A percentile compares a stretch with the other conserved stretches of the same genome.
Conservation (phyloP, 179 eudicot genomes). For the Silene coronaria region DNA sequence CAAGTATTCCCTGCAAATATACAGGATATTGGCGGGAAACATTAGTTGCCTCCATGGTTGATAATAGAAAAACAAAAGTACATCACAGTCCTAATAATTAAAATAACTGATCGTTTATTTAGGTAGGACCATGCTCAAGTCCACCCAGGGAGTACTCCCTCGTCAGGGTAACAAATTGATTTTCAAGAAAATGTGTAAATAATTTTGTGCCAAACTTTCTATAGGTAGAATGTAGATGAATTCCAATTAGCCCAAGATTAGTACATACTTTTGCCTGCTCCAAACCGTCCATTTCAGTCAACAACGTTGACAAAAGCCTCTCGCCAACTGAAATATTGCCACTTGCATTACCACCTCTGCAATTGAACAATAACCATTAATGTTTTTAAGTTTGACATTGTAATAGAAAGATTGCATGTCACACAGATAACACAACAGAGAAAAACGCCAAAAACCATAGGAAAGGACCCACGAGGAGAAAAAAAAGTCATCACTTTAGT, state of each 20-base stretch:
- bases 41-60: background rate
- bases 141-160: background rate
- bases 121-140: background rate
- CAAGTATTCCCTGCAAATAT: slow-evolving; percentile 74
- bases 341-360: slow-evolving; percentile 74
- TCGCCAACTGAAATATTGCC: slow-evolving; percentile 71
- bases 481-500: too few relatives aligned
- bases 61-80: background rate
- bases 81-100: too few relatives aligned
- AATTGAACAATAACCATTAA: slow-evolving; percentile 10
- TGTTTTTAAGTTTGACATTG: background rate
- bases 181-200: background rate
- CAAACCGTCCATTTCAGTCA: slow-evolving; percentile 96
- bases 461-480: too few relatives aligned
- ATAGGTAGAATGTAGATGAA: background rate
- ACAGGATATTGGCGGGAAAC: background rate
- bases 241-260: slow-evolving; percentile 4
- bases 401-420: background rate
- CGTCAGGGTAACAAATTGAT: background rate
- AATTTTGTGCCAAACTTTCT: background rate
- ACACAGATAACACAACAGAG: background rate
- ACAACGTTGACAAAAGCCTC: slow-evolving; percentile 82
- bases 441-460: background rate
- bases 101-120: background rate
- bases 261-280: slow-evolving; percentile 70